These are phyloP conservation scores for Plantago elongata DNA, from an alignment of 257 asterid species.

Conservation along the genomic window DNA sequence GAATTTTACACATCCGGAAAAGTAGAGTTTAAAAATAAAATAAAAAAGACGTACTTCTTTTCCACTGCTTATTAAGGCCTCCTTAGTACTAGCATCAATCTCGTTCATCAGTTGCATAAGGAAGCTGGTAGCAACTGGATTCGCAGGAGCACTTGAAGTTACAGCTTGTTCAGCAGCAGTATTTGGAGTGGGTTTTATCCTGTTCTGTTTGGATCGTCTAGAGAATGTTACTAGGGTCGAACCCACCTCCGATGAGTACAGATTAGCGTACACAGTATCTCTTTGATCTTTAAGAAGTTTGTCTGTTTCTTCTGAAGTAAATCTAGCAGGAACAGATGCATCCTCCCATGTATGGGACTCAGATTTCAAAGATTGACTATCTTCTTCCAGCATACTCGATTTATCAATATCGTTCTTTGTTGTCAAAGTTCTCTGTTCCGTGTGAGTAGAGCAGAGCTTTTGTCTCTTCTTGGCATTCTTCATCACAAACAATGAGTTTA, in stretches of 20 bases:
- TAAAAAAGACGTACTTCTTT: conserved; percentile 20
- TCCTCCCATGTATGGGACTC: conserved; percentile 3
- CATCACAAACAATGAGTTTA: conserved; percentile 21
- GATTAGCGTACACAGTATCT: conserved; percentile 14
- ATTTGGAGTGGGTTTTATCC: neutral
- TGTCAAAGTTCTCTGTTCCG: conserved; percentile 12
- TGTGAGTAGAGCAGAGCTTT: too few species aligned
- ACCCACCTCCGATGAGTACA: neutral
- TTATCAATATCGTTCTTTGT: conserved; percentile 12
- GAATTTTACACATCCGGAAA: neutral
- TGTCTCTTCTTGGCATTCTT: conserved; percentile 25
- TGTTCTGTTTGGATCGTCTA: conserved; percentile 1
- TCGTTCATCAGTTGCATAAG: conserved; percentile 24
- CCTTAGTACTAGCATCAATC: conserved; percentile 16
- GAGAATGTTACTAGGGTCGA: conserved; percentile 1
- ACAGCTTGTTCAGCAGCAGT: conserved; percentile 13
- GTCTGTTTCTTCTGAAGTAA: conserved; percentile 24
- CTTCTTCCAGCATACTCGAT: conserved; percentile 17
- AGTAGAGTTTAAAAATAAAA: too few species aligned
- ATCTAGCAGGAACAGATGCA: conserved; percentile 12
- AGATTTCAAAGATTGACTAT: neutral
- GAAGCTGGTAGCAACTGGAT: conserved; percentile 16
- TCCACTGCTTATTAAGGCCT: conserved; percentile 16
- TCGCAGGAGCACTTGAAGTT: conserved; percentile 20
- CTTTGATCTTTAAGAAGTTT: conserved; percentile 21